phyloP scores from a whole-genome alignment of 805 yeast genomes.

The Saccharomyces paradoxus region DNA sequence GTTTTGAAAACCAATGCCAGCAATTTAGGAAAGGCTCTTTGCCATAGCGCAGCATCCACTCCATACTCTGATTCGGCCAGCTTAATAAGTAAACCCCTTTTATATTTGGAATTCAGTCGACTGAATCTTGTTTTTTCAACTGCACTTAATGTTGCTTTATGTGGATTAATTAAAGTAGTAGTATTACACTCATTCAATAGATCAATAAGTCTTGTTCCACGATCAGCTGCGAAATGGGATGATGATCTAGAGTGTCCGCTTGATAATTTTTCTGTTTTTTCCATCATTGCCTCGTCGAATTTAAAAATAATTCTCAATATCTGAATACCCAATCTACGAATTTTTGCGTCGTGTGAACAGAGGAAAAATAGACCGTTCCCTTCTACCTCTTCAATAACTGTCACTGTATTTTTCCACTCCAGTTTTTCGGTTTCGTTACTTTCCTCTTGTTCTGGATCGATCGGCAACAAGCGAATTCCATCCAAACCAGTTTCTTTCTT shows the following conservation, averaged over 20 bases:
- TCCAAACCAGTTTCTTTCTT: slow-evolving; percentile 28
- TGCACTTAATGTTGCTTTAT: slow-evolving; percentile 45
- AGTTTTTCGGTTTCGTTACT: slow-evolving; percentile 46
- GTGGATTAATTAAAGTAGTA: slow-evolving; percentile 48
- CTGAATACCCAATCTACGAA: slow-evolving; percentile 67
- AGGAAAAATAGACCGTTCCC: slow-evolving; percentile 90
- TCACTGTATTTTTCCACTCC: slow-evolving; percentile 70
- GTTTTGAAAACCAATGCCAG: slow-evolving; percentile 62
- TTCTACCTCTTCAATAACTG: slow-evolving; percentile 89
- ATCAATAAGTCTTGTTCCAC: slow-evolving; percentile 69
- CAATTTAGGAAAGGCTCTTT: slow-evolving; percentile 72
- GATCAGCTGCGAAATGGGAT: slow-evolving; percentile 63
- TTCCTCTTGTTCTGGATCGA: slow-evolving; percentile 16
- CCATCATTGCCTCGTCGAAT: slow-evolving; percentile 76
- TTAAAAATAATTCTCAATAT: slow-evolving; percentile 72
- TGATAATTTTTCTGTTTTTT: slow-evolving; percentile 30
- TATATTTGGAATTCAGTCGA: slow-evolving; percentile 48
- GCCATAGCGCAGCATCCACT: slow-evolving; percentile 95
- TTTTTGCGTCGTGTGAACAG: slow-evolving; percentile 74
- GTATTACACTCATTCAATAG: slow-evolving; percentile 67
- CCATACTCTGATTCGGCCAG: slow-evolving; percentile 90
- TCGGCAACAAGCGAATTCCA: slow-evolving; percentile 21
- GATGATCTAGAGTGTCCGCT: slow-evolving; percentile 44
- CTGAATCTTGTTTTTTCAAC: slow-evolving; percentile 72
- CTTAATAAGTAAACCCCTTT: slow-evolving; percentile 60